A percentile compares a stretch with the other conserved stretches of the same genome.
These are phyloP conservation scores for Komagataella mondaviorum DNA, from an alignment of 805 yeast genomes.

Conservation along the genomic window DNA sequence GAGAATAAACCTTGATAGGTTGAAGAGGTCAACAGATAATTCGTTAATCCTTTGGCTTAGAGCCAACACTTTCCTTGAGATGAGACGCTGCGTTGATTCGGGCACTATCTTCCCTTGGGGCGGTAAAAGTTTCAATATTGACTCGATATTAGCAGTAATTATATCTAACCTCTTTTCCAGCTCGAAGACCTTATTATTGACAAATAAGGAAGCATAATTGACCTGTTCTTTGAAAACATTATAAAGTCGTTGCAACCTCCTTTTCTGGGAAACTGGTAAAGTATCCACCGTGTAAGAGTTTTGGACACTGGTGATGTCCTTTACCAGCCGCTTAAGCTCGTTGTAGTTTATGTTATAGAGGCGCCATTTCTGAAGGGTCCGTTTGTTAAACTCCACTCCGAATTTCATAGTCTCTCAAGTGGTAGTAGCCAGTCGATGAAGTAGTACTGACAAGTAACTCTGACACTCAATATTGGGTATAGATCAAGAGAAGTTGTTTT, in stretches of 20 bases:
- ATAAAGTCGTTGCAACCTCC: slow-evolving; percentile 19
- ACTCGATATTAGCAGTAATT: slow-evolving; percentile 5
- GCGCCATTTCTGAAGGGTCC: slow-evolving; percentile 84
- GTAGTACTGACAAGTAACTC: background rate
- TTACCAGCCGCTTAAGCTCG: slow-evolving; percentile 54
- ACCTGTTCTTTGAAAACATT: slow-evolving; percentile 42
- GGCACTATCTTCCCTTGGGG: background rate
- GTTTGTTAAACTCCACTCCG: slow-evolving; percentile 59
- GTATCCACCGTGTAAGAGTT: background rate
- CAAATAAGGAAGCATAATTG: slow-evolving; percentile 47
- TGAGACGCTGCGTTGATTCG: slow-evolving; percentile 8
- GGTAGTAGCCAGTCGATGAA: background rate
- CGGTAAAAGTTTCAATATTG: background rate
- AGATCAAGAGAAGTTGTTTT: background rate
- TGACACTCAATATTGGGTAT: background rate
- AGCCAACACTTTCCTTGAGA: slow-evolving; percentile 10
- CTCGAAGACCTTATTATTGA: slow-evolving; percentile 57
- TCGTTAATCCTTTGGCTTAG: slow-evolving; percentile 23
- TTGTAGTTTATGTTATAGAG: slow-evolving; percentile 76
- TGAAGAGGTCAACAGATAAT: slow-evolving; percentile 40
- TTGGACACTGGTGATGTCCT: slow-evolving; percentile 31
- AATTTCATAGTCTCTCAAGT: slow-evolving; percentile 53
- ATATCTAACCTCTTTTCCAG: slow-evolving; percentile 32
- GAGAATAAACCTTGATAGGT: slow-evolving; percentile 54
- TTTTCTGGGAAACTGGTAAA: background rate